Evolutionary conservation across 1,284 basidiomycete genomes (phyloP).

Genomic region (Fomitopsis palustris): DNA sequence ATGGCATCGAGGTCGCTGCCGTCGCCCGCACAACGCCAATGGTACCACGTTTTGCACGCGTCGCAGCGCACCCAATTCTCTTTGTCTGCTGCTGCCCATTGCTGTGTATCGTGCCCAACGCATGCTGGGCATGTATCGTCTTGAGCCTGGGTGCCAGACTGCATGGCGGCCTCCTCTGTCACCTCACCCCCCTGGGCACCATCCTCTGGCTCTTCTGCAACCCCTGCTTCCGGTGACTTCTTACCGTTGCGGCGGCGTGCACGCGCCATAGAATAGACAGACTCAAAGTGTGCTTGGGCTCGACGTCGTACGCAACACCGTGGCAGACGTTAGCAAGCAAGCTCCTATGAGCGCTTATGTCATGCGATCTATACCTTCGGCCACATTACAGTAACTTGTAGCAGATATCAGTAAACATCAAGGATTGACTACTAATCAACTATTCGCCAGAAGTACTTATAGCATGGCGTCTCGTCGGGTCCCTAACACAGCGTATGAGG

Average conservation of each 20-base stretch:
- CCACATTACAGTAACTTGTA: neutral
- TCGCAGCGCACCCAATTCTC: conserved; percentile 76
- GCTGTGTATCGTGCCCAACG: conserved; percentile 3
- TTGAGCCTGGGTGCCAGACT: neutral
- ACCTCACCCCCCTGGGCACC: neutral
- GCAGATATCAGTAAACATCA: no score
- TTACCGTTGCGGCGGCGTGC: conserved; percentile 22
- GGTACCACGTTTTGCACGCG: conserved; percentile 76
- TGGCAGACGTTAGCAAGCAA: neutral
- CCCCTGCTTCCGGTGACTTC: conserved; percentile 24
- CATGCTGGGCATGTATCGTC: conserved; percentile 24
- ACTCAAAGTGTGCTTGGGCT: neutral
- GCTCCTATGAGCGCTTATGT: neutral
- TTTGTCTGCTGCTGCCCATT: conserved; percentile 36
- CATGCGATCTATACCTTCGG: neutral
- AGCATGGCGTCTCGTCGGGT: no score
- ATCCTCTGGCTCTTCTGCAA: conserved; percentile 14
- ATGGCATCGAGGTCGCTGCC: conserved; percentile 57
- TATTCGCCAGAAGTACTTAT: no score
- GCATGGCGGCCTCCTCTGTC: neutral
- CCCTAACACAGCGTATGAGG: no score
- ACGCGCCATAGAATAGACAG: conserved; percentile 18
- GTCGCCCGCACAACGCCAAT: conserved; percentile 76
- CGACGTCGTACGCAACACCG: neutral
- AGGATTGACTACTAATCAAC: no score